Conservation (phyloP, 352 stramenopile species). For the Globisporangium sylvaticum region DNA sequence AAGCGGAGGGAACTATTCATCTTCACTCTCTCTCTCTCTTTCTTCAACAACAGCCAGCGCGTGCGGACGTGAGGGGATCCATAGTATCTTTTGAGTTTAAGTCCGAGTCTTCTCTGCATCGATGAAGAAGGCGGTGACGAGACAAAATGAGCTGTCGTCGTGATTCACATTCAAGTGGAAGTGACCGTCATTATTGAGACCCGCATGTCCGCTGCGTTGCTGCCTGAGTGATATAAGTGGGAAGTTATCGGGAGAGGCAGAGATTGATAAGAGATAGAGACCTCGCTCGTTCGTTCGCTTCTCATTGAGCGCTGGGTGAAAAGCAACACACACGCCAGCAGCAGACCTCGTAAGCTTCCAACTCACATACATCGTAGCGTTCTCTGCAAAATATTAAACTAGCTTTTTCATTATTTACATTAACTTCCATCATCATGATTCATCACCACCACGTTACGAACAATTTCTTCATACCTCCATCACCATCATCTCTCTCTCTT, state of each 20-base stretch:
- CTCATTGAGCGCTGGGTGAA: neutral
- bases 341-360: neutral
- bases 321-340: neutral
- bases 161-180: neutral
- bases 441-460: neutral
- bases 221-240: too few relatives aligned
- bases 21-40: neutral
- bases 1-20: neutral
- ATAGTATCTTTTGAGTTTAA: constrained; percentile 20
- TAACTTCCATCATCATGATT: neutral
- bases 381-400: neutral
- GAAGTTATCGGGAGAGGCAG: too few relatives aligned
- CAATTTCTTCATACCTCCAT: neutral
- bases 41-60: neutral
- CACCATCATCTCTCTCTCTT: neutral
- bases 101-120: constrained; percentile 13
- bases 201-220: neutral
- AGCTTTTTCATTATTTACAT: constrained; percentile 8
- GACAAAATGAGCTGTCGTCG: neutral
- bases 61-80: neutral
- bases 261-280: neutral
- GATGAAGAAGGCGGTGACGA: neutral
- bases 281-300: neutral
- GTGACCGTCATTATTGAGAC: constrained; percentile 1
- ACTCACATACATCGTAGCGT: neutral